A percentile compares a stretch with the other conserved stretches of the same genome.
Conservation (phyloP, 768 basidiomycete genomes). For the Pleurotus giganteus region DNA sequence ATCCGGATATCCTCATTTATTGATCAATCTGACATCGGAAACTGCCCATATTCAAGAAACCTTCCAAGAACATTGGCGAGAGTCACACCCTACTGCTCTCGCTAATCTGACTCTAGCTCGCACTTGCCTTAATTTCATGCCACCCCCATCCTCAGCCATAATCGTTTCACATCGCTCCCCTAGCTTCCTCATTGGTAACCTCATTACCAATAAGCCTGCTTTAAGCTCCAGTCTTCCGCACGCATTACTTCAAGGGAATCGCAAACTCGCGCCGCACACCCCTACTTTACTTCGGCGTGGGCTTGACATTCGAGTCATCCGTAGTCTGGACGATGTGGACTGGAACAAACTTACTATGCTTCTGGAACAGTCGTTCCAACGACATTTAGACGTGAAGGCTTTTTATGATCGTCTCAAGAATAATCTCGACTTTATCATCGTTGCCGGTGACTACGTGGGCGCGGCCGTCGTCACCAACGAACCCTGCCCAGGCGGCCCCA, state of each 20-base stretch:
- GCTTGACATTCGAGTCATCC: constrained; percentile 80
- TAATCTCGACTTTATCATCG: constrained; percentile 85
- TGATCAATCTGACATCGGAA: constrained; percentile 92
- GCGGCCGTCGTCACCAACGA: constrained; percentile 90
- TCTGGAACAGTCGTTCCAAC: constrained; percentile 84
- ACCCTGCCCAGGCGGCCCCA: constrained; percentile 29
- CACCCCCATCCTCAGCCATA: constrained; percentile 87
- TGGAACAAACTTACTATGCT: constrained; percentile 70
- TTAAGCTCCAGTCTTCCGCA: constrained; percentile 95
- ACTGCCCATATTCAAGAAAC: constrained; percentile 81
- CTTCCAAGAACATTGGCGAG: constrained; percentile 74
- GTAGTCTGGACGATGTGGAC: constrained; percentile 70
- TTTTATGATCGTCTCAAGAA: constrained; percentile 80
- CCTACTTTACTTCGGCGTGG: constrained; percentile 92
- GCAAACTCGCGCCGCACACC: constrained; percentile 84
- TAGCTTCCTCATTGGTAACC: constrained; percentile 91
- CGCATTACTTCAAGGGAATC: constrained; percentile 83
- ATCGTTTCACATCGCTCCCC: constrained; percentile 98
- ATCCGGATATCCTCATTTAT: constrained; percentile 89
- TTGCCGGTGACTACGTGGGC: constrained; percentile 94
- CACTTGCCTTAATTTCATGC: constrained; percentile 90
- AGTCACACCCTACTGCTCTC: constrained; percentile 80
- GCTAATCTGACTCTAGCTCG: constrained; percentile 83
- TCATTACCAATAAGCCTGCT: constrained; percentile 97
- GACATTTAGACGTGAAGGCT: constrained; percentile 62